Percentiles rank a stretch among this genome's conserved stretches.
These are phyloP conservation scores for Metschnikowia santaceciliae DNA, from an alignment of 805 yeast genomes.

Conservation along the genomic window DNA sequence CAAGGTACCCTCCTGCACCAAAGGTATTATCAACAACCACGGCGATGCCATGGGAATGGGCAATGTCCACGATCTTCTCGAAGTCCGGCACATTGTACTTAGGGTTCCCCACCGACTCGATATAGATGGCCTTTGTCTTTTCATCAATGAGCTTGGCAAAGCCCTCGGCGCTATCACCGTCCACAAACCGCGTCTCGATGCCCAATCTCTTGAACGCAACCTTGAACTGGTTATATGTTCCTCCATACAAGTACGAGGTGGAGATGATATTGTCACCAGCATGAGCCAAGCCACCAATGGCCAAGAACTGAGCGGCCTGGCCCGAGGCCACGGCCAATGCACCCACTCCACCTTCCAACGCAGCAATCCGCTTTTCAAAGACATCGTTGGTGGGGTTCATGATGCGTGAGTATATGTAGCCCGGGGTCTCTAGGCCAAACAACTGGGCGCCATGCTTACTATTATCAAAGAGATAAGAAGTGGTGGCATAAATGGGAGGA, in stretches of 20 bases:
- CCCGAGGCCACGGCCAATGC: conserved; percentile 94
- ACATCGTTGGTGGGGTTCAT: conserved; percentile 92
- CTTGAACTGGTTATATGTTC: conserved; percentile 93
- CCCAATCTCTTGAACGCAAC: conserved; percentile 88
- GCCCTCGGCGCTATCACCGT: conserved; percentile 74
- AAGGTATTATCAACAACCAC: conserved; percentile 94
- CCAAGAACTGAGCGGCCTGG: conserved; percentile 90
- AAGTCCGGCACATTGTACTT: conserved; percentile 90
- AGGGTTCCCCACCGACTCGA: conserved; percentile 93
- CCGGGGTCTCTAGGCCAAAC: conserved; percentile 79
- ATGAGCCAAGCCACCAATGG: conserved; percentile 79
- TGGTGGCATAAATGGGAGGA: conserved; percentile 88
- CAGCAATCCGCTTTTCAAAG: conserved; percentile 88
- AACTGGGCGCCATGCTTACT: conserved; percentile 90
- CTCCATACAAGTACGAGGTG: conserved; percentile 87
- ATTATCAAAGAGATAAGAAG: conserved; percentile 83
- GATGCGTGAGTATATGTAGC: conserved; percentile 84
- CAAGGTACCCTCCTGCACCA: conserved; percentile 92
- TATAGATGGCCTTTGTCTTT: conserved; percentile 82
- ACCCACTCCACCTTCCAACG: conserved; percentile 87
- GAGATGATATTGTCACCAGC: conserved; percentile 88
- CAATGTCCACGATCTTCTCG: conserved; percentile 65
- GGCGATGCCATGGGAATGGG: conserved; percentile 84
- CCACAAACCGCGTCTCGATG: conserved; percentile 77
- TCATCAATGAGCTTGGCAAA: conserved; percentile 73